These are phyloP conservation scores for Aquilaria yunnanensis DNA, from an alignment of 345 rosid species.

Conservation along the genomic window DNA sequence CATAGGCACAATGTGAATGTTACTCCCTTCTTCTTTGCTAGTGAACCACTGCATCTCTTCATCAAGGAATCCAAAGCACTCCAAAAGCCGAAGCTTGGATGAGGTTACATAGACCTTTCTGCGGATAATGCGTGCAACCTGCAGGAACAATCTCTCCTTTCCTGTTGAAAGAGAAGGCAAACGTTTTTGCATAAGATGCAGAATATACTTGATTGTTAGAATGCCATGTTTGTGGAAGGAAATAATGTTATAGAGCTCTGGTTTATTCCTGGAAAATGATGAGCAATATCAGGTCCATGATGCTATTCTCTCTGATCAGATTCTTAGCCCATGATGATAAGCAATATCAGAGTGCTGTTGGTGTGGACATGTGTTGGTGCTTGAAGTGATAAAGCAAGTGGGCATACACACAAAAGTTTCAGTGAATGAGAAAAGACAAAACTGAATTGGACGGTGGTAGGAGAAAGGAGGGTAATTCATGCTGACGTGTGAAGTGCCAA, in stretches of 20 bases:
- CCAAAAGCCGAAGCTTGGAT: slow-evolving; percentile 58
- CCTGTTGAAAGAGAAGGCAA: slow-evolving; percentile 28
- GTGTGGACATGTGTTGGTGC: too few species aligned
- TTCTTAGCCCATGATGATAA: too few species aligned
- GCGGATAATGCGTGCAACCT: slow-evolving; percentile 75
- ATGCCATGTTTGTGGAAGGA: too few species aligned
- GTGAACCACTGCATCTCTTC: slow-evolving; percentile 95
- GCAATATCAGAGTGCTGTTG: too few species aligned
- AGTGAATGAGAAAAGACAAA: not conserved
- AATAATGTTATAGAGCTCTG: too few species aligned
- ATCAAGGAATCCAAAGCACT: slow-evolving; percentile 68
- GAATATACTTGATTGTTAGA: too few species aligned
- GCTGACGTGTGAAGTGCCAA: not conserved
- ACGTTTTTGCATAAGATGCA: too few species aligned
- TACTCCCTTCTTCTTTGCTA: slow-evolving; percentile 73
- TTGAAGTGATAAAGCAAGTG: too few species aligned
- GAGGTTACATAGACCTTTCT: slow-evolving; percentile 64
- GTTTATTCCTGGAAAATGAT: too few species aligned
- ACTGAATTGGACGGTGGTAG: not conserved
- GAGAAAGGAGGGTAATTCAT: too few species aligned
- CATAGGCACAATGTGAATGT: slow-evolving; percentile 90
- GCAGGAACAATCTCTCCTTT: slow-evolving; percentile 91
- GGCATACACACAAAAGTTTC: not conserved
- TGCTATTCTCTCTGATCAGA: too few species aligned
- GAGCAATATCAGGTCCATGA: too few species aligned